phyloP scores from a whole-genome alignment of 768 basidiomycete genomes.

The Hirschioporus abietinus region DNA sequence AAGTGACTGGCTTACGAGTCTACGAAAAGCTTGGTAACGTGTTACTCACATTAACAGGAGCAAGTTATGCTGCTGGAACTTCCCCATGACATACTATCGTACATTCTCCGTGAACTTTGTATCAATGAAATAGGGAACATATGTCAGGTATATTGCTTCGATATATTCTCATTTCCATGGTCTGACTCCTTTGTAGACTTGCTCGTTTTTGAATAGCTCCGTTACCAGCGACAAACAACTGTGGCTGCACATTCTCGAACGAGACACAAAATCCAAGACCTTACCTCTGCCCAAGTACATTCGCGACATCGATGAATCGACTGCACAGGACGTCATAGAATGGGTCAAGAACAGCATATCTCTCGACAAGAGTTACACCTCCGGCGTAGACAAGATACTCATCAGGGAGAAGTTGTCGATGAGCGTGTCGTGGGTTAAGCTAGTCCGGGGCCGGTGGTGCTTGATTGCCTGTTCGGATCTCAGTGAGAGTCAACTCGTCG shows the following conservation, averaged over 20 bases:
- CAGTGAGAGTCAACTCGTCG: neutral
- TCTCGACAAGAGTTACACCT: neutral
- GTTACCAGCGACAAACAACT: neutral
- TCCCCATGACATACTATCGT: neutral
- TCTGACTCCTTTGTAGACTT: neutral
- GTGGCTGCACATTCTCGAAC: neutral
- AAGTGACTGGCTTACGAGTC: no score
- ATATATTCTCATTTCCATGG: no score
- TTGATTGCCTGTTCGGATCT: neutral
- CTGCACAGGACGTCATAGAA: neutral
- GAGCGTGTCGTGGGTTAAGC: neutral
- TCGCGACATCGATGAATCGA: neutral
- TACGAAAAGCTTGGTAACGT: no score
- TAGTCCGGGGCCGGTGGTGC: neutral
- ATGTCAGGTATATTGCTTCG: neutral
- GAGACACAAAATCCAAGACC: neutral
- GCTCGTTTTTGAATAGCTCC: neutral
- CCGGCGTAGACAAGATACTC: neutral
- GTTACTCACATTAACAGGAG: neutral
- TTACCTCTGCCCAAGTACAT: neutral
- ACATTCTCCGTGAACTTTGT: neutral
- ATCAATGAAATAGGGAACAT: neutral
- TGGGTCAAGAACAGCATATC: neutral
- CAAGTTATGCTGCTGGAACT: neutral
- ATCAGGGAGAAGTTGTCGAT: neutral